A percentile compares a stretch with the other conserved stretches of the same genome.
phyloP scores from a whole-genome alignment of 2,329 filamentous ascomycete species.

The Verticillium dahliae region DNA sequence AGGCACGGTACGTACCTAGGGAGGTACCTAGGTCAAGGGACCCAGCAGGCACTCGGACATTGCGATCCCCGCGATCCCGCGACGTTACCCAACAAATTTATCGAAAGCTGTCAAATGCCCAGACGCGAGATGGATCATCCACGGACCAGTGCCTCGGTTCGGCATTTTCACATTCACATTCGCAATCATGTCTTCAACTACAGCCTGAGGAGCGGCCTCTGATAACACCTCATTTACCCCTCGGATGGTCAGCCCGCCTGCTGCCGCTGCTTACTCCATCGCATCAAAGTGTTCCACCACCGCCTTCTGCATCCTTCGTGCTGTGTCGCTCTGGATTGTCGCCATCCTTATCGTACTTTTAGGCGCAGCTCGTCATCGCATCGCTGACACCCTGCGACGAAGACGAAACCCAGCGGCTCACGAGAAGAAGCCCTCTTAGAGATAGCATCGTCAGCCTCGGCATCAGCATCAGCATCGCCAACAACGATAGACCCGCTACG shows the following conservation, averaged over 20 bases:
- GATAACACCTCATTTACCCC: background rate
- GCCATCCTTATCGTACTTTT: slow-evolving; percentile 28
- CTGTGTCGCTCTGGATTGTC: slow-evolving; percentile 33
- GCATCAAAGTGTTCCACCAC: slow-evolving; percentile 35
- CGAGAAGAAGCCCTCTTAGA: background rate
- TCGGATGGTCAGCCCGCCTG: background rate
- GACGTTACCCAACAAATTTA: background rate
- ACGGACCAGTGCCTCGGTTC: background rate
- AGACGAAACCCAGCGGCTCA: background rate
- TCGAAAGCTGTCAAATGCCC: background rate
- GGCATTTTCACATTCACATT: background rate
- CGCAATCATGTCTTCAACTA: background rate
- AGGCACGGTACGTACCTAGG: too few relatives aligned
- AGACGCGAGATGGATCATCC: background rate
- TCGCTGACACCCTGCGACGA: slow-evolving; percentile 8
- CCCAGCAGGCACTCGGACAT: background rate
- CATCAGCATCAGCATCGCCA: background rate
- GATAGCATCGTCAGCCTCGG: background rate
- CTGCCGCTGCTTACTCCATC: slow-evolving; percentile 11
- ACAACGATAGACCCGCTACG: background rate
- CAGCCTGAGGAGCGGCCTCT: background rate
- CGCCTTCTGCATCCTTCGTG: slow-evolving; percentile 31
- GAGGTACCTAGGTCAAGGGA: background rate
- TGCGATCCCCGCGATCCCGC: background rate
- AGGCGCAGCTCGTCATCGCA: slow-evolving; percentile 23